Percentiles rank a stretch among this genome's conserved stretches.
phyloP scores from a whole-genome alignment of 1,284 basidiomycete genomes.

The Inonotus hispidus region DNA sequence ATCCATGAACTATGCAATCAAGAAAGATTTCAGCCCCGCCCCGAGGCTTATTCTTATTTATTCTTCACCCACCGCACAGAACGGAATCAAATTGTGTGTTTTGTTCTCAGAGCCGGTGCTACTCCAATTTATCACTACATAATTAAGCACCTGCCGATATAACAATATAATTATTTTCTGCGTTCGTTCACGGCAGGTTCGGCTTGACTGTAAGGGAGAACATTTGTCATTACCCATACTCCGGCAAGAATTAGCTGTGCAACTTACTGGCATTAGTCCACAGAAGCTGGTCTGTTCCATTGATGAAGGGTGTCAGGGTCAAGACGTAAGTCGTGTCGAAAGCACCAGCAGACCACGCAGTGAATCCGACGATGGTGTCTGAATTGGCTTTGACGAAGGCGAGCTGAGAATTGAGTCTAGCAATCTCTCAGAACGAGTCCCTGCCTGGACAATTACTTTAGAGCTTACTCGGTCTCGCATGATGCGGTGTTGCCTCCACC shows the following conservation, averaged over 20 bases:
- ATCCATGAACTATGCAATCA: no score
- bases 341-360: constrained; percentile 40
- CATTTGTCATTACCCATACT: background rate
- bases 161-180: background rate
- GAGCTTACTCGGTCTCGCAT: constrained; percentile 38
- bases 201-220: constrained; percentile 24
- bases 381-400: constrained; percentile 43
- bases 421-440: constrained; percentile 1
- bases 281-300: constrained; percentile 35
- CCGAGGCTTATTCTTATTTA: no score
- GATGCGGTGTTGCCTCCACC: constrained; percentile 50
- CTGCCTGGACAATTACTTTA: background rate
- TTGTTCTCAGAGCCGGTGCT: no score
- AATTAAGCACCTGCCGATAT: no score
- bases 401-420: constrained; percentile 38
- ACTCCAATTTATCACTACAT: no score
- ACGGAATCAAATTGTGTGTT: no score
- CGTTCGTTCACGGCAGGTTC: constrained; percentile 26
- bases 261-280: constrained; percentile 27
- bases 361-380: constrained; percentile 42
- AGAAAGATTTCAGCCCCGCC: no score
- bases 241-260: background rate
- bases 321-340: constrained; percentile 36
- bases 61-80: no score
- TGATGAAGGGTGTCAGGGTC: constrained; percentile 31